Conservation (phyloP, 164 flowering plant genomes). For the Dillenia turbinata region DNA sequence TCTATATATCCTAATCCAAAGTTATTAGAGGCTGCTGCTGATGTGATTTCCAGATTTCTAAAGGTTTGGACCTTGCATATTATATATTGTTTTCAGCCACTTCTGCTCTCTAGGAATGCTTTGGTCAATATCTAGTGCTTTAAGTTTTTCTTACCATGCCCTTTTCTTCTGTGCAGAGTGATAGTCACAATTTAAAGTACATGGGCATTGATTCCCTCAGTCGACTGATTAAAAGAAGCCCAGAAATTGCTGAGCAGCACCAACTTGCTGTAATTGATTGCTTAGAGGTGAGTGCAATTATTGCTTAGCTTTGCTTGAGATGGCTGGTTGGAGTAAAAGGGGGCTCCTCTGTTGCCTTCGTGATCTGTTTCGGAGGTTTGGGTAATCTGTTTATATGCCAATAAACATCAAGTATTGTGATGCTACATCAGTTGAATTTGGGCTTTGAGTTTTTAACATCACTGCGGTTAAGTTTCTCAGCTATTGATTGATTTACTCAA, state of each 20-base stretch:
- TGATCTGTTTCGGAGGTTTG: too few relatives aligned
- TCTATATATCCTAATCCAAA: constrained; percentile 78
- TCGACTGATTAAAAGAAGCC: constrained; percentile 79
- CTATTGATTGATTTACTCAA: too few relatives aligned
- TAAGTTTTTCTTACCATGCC: not conserved
- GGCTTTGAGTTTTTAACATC: too few relatives aligned
- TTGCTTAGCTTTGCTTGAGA: not conserved
- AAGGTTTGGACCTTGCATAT: constrained; percentile 47
- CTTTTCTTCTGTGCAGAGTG: constrained; percentile 56
- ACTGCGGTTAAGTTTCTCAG: too few relatives aligned
- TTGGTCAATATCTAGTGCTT: too few relatives aligned
- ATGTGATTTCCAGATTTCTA: constrained; percentile 76
- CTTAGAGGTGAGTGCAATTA: constrained; percentile 70
- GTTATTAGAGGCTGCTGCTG: constrained; percentile 91
- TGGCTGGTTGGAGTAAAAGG: too few relatives aligned
- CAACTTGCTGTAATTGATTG: constrained; percentile 98
- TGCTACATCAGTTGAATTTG: too few relatives aligned
- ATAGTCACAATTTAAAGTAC: constrained; percentile 88
- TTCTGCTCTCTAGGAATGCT: not conserved
- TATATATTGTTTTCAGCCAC: not conserved
- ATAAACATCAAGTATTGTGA: too few relatives aligned
- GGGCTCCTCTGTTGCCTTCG: too few relatives aligned
- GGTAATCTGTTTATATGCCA: too few relatives aligned
- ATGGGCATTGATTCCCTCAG: constrained; percentile 98
- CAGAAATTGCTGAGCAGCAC: constrained; percentile 96